These are phyloP conservation scores for Capsicum rhomboideum DNA, from an alignment of 257 asterid genomes.

Conservation along the genomic window DNA sequence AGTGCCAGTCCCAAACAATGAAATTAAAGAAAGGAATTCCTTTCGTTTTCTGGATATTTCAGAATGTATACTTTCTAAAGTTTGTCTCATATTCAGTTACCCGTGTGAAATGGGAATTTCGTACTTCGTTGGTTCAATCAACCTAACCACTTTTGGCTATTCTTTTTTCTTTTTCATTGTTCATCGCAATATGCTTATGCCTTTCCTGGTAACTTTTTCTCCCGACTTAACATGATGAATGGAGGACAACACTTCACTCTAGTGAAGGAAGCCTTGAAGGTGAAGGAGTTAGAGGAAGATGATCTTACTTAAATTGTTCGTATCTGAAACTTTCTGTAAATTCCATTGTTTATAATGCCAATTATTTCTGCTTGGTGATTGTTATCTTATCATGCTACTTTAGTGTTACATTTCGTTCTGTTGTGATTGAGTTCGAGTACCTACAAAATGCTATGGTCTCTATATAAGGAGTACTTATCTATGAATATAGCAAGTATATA, in stretches of 20 bases:
- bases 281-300: conserved; percentile 85
- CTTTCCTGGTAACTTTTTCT: conserved; percentile 24
- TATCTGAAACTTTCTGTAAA: background rate
- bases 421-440: background rate
- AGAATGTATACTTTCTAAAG: background rate
- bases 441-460: too few relatives aligned
- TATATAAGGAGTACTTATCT: too few relatives aligned
- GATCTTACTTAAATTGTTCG: conserved; percentile 61
- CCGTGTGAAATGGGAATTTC: background rate
- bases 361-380: background rate
- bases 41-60: too few relatives aligned
- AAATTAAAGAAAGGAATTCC: background rate
- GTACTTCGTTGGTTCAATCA: background rate
- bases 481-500: too few relatives aligned
- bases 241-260: conserved; percentile 86
- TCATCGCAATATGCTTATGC: background rate
- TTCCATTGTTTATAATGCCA: background rate
- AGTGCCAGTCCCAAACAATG: background rate
- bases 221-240: conserved; percentile 47
- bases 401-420: background rate
- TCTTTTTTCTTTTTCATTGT: background rate
- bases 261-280: conserved; percentile 90
- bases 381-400: background rate
- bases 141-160: background rate
- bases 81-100: background rate